Evolutionary conservation across 495 filamentous ascomycete species (phyloP).

Genomic region (Aspergillus incahuasiensis): DNA sequence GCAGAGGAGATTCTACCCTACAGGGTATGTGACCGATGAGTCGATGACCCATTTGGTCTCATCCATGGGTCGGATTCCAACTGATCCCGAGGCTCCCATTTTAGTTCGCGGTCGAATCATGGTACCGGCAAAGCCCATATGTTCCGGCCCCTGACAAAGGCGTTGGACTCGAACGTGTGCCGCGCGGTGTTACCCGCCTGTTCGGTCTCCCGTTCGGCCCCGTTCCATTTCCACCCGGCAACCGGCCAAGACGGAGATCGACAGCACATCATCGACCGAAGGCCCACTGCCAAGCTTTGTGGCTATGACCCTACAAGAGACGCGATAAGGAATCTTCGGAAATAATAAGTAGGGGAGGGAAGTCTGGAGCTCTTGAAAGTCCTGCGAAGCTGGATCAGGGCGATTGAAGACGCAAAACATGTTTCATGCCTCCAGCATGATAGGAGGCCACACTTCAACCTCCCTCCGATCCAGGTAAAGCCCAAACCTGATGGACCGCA

Average conservation of each 20-base stretch:
- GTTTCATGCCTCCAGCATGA: neutral
- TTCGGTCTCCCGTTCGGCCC: neutral
- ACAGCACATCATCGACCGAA: constrained; percentile 26
- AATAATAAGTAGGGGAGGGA: neutral
- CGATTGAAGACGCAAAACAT: neutral
- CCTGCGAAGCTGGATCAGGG: neutral
- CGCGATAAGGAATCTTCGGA: neutral
- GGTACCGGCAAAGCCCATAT: neutral
- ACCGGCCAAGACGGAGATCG: constrained; percentile 35
- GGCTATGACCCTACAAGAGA: neutral
- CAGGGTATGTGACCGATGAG: neutral
- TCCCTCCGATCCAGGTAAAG: neutral
- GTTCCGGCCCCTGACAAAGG: neutral
- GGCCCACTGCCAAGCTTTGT: constrained; percentile 37
- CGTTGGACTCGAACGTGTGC: constrained; percentile 22
- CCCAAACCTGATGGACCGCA: neutral
- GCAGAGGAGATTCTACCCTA: neutral
- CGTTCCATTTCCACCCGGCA: neutral
- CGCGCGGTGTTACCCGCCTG: neutral
- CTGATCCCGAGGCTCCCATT: neutral
- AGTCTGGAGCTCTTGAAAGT: neutral
- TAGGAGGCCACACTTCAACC: neutral
- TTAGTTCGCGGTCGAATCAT: neutral
- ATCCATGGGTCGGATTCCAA: neutral
- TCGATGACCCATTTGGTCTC: neutral